phyloP scores from a whole-genome alignment of 768 basidiomycete genomes.

The Lactifluus volemus region DNA sequence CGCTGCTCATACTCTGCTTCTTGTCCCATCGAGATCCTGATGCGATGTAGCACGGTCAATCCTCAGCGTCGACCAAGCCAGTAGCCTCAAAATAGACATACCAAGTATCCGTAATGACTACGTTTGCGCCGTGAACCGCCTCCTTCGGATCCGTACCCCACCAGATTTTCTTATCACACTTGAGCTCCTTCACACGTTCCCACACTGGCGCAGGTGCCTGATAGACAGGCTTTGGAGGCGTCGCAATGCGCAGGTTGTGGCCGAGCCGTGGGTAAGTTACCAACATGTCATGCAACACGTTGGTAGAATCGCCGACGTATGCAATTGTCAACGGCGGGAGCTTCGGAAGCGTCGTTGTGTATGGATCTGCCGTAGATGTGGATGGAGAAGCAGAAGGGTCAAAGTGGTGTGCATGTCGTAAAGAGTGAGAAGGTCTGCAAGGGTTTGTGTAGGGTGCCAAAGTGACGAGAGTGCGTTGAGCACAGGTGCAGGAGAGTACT shows the following conservation, averaged over 20 bases:
- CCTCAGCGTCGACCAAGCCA: background rate
- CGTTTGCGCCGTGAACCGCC: conserved; percentile 82
- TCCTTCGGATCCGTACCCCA: conserved; percentile 77
- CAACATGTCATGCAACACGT: conserved; percentile 95
- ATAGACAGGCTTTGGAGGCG: conserved; percentile 54
- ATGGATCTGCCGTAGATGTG: background rate
- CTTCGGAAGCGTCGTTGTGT: conserved; percentile 32
- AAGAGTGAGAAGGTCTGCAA: conserved; percentile 88
- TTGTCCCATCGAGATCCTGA: conserved; percentile 98
- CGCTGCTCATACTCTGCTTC: conserved; percentile 89
- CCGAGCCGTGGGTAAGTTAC: conserved; percentile 91
- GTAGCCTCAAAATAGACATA: conserved; percentile 27
- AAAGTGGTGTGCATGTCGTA: conserved; percentile 65
- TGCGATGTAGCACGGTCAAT: background rate
- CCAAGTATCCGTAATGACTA: conserved; percentile 99
- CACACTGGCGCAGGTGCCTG: conserved; percentile 67
- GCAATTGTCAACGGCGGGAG: conserved; percentile 81
- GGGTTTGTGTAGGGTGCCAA: conserved; percentile 94
- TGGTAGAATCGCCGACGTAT: conserved; percentile 91
- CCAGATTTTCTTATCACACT: conserved; percentile 60
- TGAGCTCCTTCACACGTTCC: conserved; percentile 69
- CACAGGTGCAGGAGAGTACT: conserved; percentile 87
- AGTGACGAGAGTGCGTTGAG: conserved; percentile 92
- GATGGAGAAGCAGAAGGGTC: conserved; percentile 21
- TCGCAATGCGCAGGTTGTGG: conserved; percentile 76